Evolutionary conservation across 2,329 filamentous ascomycete species (phyloP).

Genomic region (Beauveria rudraprayagi): DNA sequence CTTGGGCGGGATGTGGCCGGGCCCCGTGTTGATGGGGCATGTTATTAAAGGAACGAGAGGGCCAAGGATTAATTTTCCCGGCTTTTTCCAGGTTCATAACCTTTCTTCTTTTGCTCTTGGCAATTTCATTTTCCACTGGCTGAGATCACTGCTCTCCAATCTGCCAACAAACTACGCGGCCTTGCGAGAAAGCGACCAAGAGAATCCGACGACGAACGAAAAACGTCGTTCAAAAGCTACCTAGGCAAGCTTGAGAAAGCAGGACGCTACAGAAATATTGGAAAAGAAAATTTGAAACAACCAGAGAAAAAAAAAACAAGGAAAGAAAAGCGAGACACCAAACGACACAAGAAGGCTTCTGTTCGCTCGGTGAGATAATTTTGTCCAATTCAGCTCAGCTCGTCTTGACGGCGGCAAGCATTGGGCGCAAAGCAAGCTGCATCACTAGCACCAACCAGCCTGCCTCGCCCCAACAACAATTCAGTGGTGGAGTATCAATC

Average conservation of each 20-base stretch:
- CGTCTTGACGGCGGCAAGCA: neutral
- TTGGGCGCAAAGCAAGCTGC: neutral
- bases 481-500: neutral
- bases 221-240: neutral
- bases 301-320: too few species aligned
- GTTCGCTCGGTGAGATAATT: neutral
- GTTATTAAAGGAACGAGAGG: neutral
- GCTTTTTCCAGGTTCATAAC: too few species aligned
- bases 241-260: neutral
- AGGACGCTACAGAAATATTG: too few species aligned
- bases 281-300: too few species aligned
- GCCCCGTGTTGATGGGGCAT: neutral
- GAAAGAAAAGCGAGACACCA: neutral
- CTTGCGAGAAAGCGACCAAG: neutral
- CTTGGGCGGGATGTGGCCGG: neutral
- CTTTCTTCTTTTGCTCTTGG: too few species aligned
- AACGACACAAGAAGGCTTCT: neutral
- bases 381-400: neutral
- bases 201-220: neutral
- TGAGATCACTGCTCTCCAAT: too few species aligned
- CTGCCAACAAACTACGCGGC: too few species aligned
- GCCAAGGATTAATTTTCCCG: neutral
- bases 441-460: neutral
- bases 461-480: neutral
- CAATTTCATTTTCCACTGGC: too few species aligned